phyloP scores from a whole-genome alignment of 1,284 basidiomycete genomes.

The Rhodotorula mucilaginosa region DNA sequence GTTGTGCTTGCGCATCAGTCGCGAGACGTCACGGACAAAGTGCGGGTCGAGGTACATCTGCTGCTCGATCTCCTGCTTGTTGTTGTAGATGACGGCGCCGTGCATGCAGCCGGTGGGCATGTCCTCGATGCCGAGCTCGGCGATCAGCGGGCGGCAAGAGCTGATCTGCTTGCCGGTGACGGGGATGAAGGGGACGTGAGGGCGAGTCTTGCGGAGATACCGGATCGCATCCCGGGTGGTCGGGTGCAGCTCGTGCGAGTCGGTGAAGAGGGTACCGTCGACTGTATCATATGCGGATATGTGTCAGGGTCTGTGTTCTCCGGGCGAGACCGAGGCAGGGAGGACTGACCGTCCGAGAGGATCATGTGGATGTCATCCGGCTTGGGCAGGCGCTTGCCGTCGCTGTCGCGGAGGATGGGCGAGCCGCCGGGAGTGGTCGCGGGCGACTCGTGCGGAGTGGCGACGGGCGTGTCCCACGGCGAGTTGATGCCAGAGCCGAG shows the following conservation, averaged over 20 bases:
- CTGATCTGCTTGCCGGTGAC: constrained; percentile 43
- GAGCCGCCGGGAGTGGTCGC: constrained; percentile 27
- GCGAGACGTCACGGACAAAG: constrained; percentile 39
- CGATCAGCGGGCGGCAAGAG: constrained; percentile 37
- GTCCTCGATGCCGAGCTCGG: constrained; percentile 30
- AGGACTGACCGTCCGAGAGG: constrained; percentile 32
- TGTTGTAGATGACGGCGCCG: constrained; percentile 43
- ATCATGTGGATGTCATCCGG: constrained; percentile 40
- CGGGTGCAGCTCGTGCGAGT: constrained; percentile 42
- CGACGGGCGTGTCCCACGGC: constrained; percentile 37
- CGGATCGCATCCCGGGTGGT: constrained; percentile 33
- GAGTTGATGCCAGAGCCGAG: constrained; percentile 18
- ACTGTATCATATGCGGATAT: not conserved
- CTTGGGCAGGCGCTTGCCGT: constrained; percentile 28
- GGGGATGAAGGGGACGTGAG: constrained; percentile 41
- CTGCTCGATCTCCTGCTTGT: constrained; percentile 39
- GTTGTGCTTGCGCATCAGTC: constrained; percentile 42
- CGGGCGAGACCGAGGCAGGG: too few species aligned
- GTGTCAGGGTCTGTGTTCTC: not conserved
- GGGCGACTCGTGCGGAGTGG: constrained; percentile 34
- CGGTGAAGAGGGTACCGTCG: constrained; percentile 43
- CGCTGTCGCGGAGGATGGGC: constrained; percentile 14
- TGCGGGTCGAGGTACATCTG: constrained; percentile 34
- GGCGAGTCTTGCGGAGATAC: constrained; percentile 37
- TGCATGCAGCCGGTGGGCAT: constrained; percentile 39